Evolutionary conservation across 2,329 filamentous ascomycete species (phyloP), one percentile per base, ranked within the genome.

Genomic region (Ophiocordyceps australis): DNA sequence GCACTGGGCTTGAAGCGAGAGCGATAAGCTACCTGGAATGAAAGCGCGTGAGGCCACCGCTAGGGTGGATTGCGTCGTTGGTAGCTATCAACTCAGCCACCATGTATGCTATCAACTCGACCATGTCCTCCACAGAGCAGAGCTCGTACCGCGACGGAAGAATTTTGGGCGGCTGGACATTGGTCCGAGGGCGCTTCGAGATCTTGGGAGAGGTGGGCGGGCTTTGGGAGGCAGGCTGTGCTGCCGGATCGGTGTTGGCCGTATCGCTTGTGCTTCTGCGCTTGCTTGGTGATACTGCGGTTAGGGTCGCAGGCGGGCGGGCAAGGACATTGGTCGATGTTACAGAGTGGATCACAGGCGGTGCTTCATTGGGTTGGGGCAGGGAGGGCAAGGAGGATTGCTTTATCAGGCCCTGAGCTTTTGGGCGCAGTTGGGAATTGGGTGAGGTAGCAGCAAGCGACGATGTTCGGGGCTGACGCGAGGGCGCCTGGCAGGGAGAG

Each of bases 51-150:
- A 98, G 62, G 18, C 81, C 77, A 18, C 81, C 83, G 36, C 81
- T 80, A 7, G 50, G 50, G 39, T 76, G 73, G 28, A 94, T 67
- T 24, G 86, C 85, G 47, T 98, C 89, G 42, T 98, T 98, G 34
- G 86, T 80, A 33, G 80, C 74, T 37, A 98, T 92, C 24, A 98
- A 59, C 52, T 98, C 89, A 50, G 85, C 75, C 24, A 98, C 64
- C 89, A 98, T 95, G 43, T 91, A 81, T 23, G 85, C 74, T 37
- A 98, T 89, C 32, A 98, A 57, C 22, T 86, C 63, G 16, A 93
- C 89, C 45, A 98, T 68, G 45, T 94, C 85, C 41, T 83, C 78
- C 7, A 80, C 69, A 20, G 76, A 62, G 46, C 81, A 92, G 9
- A 72, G 57, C 48, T 93, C 82, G 48, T 98, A 98, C 40, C 65